Percentiles rank a stretch among this genome's conserved stretches.
These are phyloP conservation scores for Dichotomocladium elegans DNA, from an alignment of 371 early-diverging fungal genomes.

Conservation along the genomic window DNA sequence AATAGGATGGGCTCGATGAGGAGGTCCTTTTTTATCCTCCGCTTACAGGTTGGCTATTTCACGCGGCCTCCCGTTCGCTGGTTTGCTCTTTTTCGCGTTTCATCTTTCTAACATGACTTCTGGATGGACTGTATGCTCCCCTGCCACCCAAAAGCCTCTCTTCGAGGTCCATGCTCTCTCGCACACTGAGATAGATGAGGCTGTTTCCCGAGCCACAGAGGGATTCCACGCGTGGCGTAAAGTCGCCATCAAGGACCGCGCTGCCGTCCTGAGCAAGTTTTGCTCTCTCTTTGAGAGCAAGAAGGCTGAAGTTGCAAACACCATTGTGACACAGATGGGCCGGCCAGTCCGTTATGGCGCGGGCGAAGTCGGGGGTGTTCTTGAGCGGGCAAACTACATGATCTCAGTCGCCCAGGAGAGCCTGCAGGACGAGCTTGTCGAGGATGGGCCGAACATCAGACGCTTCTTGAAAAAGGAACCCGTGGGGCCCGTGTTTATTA, in stretches of 20 bases:
- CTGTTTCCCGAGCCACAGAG: slow-evolving; percentile 33
- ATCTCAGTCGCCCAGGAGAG: slow-evolving; percentile 66
- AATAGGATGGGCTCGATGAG: too few relatives aligned
- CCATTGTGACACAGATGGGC: slow-evolving; percentile 72
- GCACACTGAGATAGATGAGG: slow-evolving; percentile 37
- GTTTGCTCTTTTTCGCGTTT: slow-evolving; percentile 1
- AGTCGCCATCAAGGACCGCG: slow-evolving; percentile 52
- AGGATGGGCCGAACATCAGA: slow-evolving; percentile 44
- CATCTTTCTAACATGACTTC: not conserved
- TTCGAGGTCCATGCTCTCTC: slow-evolving; percentile 29
- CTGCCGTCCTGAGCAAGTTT: slow-evolving; percentile 51
- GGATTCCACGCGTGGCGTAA: slow-evolving; percentile 56
- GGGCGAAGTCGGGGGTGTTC: slow-evolving; percentile 72
- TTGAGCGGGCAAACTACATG: slow-evolving; percentile 71
- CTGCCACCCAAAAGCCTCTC: slow-evolving; percentile 25
- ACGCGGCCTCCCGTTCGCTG: too few relatives aligned
- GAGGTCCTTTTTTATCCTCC: too few relatives aligned
- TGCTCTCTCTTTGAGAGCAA: slow-evolving; percentile 54
- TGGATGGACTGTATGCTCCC: slow-evolving; percentile 42
- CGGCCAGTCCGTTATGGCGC: slow-evolving; percentile 69
- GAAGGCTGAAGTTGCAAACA: slow-evolving; percentile 57
- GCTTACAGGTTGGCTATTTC: too few relatives aligned
- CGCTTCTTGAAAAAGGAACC: slow-evolving; percentile 74
- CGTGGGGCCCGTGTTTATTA: slow-evolving; percentile 52
- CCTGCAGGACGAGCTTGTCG: slow-evolving; percentile 54